Conservation (phyloP, 495 filamentous ascomycete species). For the Penicillium pancosmium region DNA sequence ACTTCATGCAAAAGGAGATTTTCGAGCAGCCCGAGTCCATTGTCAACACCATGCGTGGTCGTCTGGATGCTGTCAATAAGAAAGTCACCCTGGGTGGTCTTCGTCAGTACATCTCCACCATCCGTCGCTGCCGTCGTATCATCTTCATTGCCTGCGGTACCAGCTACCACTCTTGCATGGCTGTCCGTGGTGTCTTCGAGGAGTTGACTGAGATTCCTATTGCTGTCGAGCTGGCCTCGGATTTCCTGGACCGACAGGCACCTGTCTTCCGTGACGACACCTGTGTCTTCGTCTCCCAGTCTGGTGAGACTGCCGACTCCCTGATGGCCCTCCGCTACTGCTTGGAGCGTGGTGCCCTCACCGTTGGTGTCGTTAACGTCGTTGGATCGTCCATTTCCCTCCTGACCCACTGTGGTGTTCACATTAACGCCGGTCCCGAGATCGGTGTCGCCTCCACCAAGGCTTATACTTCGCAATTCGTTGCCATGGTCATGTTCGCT, state of each 20-base stretch:
- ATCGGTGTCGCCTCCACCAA: slow-evolving; percentile 99
- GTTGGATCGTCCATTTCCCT: slow-evolving; percentile 98
- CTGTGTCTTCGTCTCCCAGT: slow-evolving; percentile 98
- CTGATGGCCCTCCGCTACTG: slow-evolving; percentile 97
- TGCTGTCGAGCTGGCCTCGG: slow-evolving; percentile 92
- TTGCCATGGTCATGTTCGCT: slow-evolving; percentile 99
- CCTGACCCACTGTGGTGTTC: slow-evolving; percentile 97
- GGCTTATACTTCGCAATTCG: slow-evolving; percentile 97
- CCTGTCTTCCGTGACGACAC: slow-evolving; percentile 99
- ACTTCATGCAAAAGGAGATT: slow-evolving; percentile 99
- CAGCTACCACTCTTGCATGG: slow-evolving; percentile 98
- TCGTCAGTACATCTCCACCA: slow-evolving; percentile 93
- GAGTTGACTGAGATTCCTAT: slow-evolving; percentile 98
- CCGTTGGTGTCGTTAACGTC: slow-evolving; percentile 96
- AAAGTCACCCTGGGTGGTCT: slow-evolving; percentile 92
- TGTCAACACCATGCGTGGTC: slow-evolving; percentile 99
- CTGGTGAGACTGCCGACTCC: slow-evolving; percentile 98
- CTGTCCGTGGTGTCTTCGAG: slow-evolving; percentile 95
- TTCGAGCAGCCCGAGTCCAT: slow-evolving; percentile 99
- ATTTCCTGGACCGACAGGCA: slow-evolving; percentile 95
- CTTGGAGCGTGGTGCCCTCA: slow-evolving; percentile 93
- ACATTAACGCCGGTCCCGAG: slow-evolving; percentile 98
- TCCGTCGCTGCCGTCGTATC: slow-evolving; percentile 90
- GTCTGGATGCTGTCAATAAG: slow-evolving; percentile 90
- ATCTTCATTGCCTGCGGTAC: slow-evolving; percentile 99